Evolutionary conservation across 345 rosid genomes (phyloP), one percentile per base, ranked within the genome.

Genomic region (Hibiscus tridactylites): DNA sequence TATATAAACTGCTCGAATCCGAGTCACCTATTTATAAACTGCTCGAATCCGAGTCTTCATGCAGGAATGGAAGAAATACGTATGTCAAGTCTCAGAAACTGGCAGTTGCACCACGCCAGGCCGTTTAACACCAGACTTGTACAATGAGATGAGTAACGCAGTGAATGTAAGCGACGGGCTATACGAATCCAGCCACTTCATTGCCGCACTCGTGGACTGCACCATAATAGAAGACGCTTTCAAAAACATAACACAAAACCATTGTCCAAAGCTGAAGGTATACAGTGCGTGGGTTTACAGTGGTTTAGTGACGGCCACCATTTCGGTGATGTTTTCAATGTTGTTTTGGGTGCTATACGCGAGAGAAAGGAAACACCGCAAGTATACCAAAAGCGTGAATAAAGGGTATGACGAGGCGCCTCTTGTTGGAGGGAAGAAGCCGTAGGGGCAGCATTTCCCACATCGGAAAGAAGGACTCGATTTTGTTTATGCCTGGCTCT

Each of bases 261-360:
- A 86, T 42, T 84, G 86, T 63, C 86, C 86, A 0, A 62, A 61
- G 9, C 66, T 86, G 74, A 63, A 75, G 71, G 68, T 61, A 16
- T 82, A 82, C 6, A 80, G 83, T 0, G 33, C 76, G 53, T 82
- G 84, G 90, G 76, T 86, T 13, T 86, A 82, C 39, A 1, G 70
- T 11, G 87, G 87, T 15, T 42, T 84, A 59, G 84, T 81, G 10
- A 63, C 81, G 52, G 84, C 81, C 3, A 80, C 90, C 2, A 79
- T 74, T 1, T 78, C 86, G 0, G 86, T 84, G 0, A 82, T 86
- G 90, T 71, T 82, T 6, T 86, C 86, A 0, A 42, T 84, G 75
- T 74, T 86, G 69, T 82, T 84, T 71, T 86, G 86, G 86, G 79
- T 79, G 29, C 31, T 82, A 16, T 86, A 86, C 60, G 83, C 86